Evolutionary conservation across 1,284 basidiomycete species (phyloP).

Genomic region (Pseudozyma flocculosa): DNA sequence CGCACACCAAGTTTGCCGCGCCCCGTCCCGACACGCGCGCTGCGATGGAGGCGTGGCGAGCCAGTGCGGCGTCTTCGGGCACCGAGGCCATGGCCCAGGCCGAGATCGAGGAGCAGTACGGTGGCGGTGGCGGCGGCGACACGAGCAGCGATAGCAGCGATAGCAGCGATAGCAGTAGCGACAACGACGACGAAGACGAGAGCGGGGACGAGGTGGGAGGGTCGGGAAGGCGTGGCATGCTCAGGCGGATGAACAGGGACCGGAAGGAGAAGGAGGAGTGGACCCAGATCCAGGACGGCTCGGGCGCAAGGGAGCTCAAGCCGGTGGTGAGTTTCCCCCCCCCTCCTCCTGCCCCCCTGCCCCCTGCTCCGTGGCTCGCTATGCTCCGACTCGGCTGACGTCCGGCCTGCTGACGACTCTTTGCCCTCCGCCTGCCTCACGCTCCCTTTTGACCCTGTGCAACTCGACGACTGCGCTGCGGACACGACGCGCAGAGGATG

Average conservation of each 20-base stretch:
- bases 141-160: no score
- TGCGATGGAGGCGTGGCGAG: not conserved
- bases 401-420: no score
- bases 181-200: not conserved
- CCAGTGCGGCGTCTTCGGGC: not conserved
- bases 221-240: not conserved
- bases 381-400: no score
- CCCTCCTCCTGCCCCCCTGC: no score
- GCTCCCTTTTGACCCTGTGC: no score
- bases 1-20: not conserved
- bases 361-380: no score
- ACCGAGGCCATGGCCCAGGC: not conserved
- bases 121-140: no score
- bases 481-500: conserved; percentile 3
- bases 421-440: no score
- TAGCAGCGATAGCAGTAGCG: no score
- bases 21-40: not conserved
- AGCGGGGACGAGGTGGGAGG: not conserved
- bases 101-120: not conserved
- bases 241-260: not conserved
- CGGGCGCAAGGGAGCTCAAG: not conserved
- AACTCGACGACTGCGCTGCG: no score
- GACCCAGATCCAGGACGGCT: not conserved
- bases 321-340: not conserved
- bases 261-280: not conserved